Evolutionary conservation across 140 eudicot species (phyloP).

Genomic region (Cichorium intybus): DNA sequence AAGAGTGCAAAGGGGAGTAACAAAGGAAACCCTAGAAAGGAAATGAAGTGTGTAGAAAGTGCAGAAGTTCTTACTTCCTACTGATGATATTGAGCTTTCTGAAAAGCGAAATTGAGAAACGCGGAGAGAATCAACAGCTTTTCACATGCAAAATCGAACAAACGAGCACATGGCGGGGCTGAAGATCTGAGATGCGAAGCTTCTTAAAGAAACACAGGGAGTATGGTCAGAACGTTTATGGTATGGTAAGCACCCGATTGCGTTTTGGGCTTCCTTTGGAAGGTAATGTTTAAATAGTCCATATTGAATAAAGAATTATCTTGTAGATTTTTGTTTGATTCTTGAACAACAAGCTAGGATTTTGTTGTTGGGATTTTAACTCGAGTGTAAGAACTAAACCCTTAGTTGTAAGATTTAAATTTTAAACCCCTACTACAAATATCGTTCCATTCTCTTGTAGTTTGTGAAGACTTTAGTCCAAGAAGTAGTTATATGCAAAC

Average conservation of each 20-base stretch:
- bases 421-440: background rate
- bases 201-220: background rate
- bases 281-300: background rate
- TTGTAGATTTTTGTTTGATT: background rate
- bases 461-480: too few relatives aligned
- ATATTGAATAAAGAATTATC: background rate
- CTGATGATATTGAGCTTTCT: conserved; percentile 2
- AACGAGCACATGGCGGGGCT: conserved; percentile 8
- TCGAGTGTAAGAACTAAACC: too few relatives aligned
- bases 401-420: background rate
- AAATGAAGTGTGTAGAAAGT: background rate
- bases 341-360: background rate
- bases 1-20: background rate
- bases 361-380: background rate
- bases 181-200: conserved; percentile 20
- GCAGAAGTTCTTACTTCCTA: conserved; percentile 8
- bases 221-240: conserved; percentile 8
- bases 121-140: conserved; percentile 4
- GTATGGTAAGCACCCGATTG: conserved; percentile 4
- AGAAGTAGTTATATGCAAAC: background rate
- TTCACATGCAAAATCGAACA: conserved; percentile 14
- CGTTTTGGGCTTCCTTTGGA: conserved; percentile 9
- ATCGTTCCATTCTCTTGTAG: too few relatives aligned
- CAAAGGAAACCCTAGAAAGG: conserved; percentile 10
- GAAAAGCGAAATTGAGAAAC: conserved; percentile 2